phyloP scores from a whole-genome alignment of 768 basidiomycete species.

The Leccinum rimulosum region DNA sequence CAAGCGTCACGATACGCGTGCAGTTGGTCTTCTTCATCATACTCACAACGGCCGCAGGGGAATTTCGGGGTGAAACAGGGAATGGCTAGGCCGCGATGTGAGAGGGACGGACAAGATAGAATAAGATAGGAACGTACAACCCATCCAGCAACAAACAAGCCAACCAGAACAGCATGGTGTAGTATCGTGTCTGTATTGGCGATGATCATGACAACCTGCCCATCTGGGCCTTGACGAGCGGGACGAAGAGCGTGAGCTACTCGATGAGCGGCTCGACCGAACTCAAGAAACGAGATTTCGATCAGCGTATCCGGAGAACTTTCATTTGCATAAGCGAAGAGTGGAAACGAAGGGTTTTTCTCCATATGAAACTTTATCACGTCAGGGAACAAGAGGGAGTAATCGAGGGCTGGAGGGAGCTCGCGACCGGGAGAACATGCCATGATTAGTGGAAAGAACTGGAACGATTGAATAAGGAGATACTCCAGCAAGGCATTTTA shows the following conservation, averaged over 20 bases:
- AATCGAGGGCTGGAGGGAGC: conserved; percentile 23
- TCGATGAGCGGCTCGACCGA: conserved; percentile 29
- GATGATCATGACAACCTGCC: conserved; percentile 22
- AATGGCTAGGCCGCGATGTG: conserved; percentile 29
- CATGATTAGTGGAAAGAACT: conserved; percentile 7
- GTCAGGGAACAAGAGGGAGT: conserved; percentile 24
- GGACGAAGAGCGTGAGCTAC: conserved; percentile 42
- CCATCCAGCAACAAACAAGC: conserved; percentile 41
- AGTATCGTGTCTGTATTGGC: conserved; percentile 33
- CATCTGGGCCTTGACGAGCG: conserved; percentile 21
- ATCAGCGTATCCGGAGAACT: conserved; percentile 6
- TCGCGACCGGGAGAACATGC: neutral
- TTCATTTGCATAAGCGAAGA: conserved; percentile 18
- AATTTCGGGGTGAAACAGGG: conserved; percentile 41
- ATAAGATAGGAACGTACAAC: conserved; percentile 14
- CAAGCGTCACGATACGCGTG: conserved; percentile 18
- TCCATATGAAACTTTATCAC: conserved; percentile 26
- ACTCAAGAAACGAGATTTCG: conserved; percentile 27
- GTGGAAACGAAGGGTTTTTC: conserved; percentile 23
- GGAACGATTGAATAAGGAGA: neutral
- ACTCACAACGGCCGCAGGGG: conserved; percentile 35
- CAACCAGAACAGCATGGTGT: conserved; percentile 31
- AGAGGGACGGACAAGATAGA: conserved; percentile 11
- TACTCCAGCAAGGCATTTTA: conserved; percentile 10
- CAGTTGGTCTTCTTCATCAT: conserved; percentile 26